phyloP scores from a whole-genome alignment of 2,329 filamentous ascomycete genomes.

The Talaromyces sp. region DNA sequence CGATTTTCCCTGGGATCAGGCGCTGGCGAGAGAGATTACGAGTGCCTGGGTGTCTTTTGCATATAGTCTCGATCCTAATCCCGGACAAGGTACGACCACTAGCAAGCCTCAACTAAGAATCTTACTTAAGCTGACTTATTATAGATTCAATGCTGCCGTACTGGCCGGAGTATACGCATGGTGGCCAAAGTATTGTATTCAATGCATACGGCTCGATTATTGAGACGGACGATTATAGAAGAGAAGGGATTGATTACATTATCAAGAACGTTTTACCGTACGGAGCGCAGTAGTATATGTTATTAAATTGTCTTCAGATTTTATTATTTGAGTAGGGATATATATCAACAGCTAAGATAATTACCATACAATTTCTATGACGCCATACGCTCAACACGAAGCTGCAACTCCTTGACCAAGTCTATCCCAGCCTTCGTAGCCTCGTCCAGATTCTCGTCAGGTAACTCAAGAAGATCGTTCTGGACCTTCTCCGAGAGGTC shows the following conservation, averaged over 20 bases:
- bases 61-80: too few species aligned
- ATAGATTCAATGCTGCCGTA: neutral
- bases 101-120: neutral
- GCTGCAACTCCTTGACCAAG: neutral
- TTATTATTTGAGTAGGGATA: neutral
- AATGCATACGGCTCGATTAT: neutral
- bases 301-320: neutral
- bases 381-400: slow-evolving; percentile 6
- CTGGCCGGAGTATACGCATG: neutral
- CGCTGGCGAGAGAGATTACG: too few species aligned
- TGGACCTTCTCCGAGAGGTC: neutral
- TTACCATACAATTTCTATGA: neutral
- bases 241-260: neutral
- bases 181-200: neutral
- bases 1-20: too few species aligned
- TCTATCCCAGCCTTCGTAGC: slow-evolving; percentile 6
- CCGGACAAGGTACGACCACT: neutral
- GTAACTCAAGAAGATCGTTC: neutral
- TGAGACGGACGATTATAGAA: neutral
- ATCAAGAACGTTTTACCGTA: neutral
- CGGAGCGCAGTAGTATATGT: neutral
- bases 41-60: too few species aligned
- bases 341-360: neutral
- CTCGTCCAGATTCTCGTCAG: neutral
- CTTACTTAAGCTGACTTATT: neutral